These are phyloP conservation scores for Fusarium globosum DNA, from an alignment of 2,329 filamentous ascomycete genomes.

Conservation along the genomic window DNA sequence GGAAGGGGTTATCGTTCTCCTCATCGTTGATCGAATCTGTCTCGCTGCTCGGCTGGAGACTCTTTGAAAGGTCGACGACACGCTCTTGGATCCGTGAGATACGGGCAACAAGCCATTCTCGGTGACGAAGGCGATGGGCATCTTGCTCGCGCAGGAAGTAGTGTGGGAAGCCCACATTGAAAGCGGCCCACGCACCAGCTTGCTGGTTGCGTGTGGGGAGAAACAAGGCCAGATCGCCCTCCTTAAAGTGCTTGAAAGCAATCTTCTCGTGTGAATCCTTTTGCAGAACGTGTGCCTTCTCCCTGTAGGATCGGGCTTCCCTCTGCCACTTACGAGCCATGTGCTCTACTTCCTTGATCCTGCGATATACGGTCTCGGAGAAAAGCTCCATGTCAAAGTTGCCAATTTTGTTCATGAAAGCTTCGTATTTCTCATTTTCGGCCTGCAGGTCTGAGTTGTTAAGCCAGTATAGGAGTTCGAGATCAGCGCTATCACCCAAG, in stretches of 20 bases:
- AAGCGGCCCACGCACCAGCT: conserved; percentile 95
- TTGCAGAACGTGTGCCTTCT: conserved; percentile 83
- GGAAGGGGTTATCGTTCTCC: conserved; percentile 96
- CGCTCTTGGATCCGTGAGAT: conserved; percentile 93
- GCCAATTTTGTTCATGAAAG: conserved; percentile 78
- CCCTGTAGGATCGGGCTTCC: conserved; percentile 86
- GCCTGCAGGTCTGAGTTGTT: conserved; percentile 71
- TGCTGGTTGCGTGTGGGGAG: conserved; percentile 94
- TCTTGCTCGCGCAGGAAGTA: conserved; percentile 97
- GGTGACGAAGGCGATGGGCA: conserved; percentile 80
- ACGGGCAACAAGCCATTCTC: conserved; percentile 96
- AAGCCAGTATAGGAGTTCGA: conserved; percentile 86
- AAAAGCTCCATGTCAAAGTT: conserved; percentile 87
- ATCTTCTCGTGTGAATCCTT: conserved; percentile 96
- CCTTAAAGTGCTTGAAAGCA: conserved; percentile 94
- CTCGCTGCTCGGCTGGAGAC: conserved; percentile 65
- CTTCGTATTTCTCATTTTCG: conserved; percentile 79
- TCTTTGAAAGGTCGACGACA: conserved; percentile 90
- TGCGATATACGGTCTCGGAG: conserved; percentile 85
- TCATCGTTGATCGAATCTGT: conserved; percentile 66
- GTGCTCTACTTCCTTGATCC: conserved; percentile 92
- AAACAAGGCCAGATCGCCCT: conserved; percentile 94
- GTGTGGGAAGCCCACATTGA: conserved; percentile 97
- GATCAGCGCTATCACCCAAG: conserved; percentile 71
- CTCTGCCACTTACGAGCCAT: conserved; percentile 93